Percentiles rank a stretch among this genome's conserved stretches.
phyloP scores from a whole-genome alignment of 2,329 filamentous ascomycete species.

The Aspergillus pseudoviridinutans region DNA sequence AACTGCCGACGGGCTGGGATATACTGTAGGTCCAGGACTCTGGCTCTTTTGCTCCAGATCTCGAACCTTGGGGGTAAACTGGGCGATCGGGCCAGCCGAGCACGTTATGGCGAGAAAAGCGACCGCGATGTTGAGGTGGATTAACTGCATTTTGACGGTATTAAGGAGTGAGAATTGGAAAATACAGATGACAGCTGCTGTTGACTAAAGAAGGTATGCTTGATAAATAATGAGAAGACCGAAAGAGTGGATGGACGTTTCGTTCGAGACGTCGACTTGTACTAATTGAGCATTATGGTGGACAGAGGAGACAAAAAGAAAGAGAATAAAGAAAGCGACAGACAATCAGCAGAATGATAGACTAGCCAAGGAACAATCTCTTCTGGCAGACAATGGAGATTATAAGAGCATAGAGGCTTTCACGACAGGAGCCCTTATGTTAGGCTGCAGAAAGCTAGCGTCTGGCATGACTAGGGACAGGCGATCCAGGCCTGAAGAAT shows the following conservation, averaged over 20 bases:
- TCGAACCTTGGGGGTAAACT: conserved; percentile 6
- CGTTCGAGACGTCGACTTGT: background rate
- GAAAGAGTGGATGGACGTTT: background rate
- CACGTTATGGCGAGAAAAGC: conserved; percentile 7
- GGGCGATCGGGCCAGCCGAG: conserved; percentile 24
- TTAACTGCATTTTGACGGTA: conserved; percentile 3
- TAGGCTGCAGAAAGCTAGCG: background rate
- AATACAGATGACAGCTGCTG: background rate
- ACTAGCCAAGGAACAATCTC: background rate
- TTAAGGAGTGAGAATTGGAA: background rate
- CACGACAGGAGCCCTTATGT: background rate
- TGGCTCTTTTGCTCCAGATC: background rate
- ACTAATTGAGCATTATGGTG: background rate
- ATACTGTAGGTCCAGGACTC: background rate
- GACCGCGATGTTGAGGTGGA: conserved; percentile 2
- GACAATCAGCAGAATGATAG: background rate
- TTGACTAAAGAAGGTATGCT: background rate
- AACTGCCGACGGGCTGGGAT: background rate
- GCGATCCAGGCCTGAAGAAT: background rate
- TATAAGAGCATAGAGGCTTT: background rate
- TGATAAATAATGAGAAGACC: background rate
- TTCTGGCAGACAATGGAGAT: background rate
- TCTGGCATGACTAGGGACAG: background rate
- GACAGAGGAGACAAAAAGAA: background rate
- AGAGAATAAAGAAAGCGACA: background rate